These are phyloP conservation scores for Tieghemiomyces parasiticus DNA, from an alignment of 192 early-diverging fungal species.

Conservation along the genomic window DNA sequence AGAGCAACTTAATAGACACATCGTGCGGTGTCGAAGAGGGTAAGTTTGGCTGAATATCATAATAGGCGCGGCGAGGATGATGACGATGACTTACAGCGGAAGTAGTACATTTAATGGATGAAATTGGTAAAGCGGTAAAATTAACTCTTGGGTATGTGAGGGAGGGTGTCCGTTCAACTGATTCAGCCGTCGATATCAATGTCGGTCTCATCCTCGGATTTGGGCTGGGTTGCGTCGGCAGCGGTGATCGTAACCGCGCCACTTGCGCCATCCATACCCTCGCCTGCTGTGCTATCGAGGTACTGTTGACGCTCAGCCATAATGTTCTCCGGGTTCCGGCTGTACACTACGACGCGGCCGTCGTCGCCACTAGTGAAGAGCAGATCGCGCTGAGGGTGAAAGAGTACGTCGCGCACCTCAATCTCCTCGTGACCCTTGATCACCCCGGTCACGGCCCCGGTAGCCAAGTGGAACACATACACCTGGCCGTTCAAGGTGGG, in stretches of 20 bases:
- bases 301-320: not conserved
- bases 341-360: conserved; percentile 49
- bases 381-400: conserved; percentile 66
- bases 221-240: not conserved
- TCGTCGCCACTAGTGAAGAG: conserved; percentile 80
- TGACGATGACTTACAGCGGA: too few relatives aligned
- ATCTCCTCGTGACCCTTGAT: conserved; percentile 70
- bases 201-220: not conserved
- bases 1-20: too few relatives aligned
- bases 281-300: not conserved
- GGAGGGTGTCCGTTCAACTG: not conserved
- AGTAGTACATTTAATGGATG: not conserved
- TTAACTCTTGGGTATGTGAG: not conserved
- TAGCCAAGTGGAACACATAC: conserved; percentile 65
- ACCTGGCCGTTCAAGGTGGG: conserved; percentile 82
- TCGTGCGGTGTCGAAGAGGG: too few relatives aligned
- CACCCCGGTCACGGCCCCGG: conserved; percentile 58
- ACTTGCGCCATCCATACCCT: not conserved
- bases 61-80: too few relatives aligned
- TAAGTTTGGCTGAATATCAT: too few relatives aligned
- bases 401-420: conserved; percentile 86
- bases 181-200: not conserved
- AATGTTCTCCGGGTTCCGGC: conserved; percentile 16
- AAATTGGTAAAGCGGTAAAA: not conserved
- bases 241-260: not conserved